These are phyloP conservation scores for Fusarium miscanthi DNA, from an alignment of 2,329 filamentous ascomycete genomes.

Conservation along the genomic window DNA sequence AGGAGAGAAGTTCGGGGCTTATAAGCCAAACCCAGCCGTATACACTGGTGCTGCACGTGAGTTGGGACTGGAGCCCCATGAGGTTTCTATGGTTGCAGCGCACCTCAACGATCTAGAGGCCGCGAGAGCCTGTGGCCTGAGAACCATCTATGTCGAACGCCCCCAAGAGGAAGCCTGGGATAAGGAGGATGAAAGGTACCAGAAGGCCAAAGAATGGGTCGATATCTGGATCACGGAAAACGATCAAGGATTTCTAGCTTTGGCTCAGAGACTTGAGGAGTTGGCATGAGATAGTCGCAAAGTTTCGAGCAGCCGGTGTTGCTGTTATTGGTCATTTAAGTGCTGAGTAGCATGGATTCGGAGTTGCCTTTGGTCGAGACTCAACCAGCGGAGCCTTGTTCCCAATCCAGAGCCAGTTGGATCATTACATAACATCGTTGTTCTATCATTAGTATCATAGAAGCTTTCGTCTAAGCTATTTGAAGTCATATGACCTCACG, in stretches of 20 bases:
- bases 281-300: conserved; percentile 2
- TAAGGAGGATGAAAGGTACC: conserved; percentile 60
- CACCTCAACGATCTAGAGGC: conserved; percentile 76
- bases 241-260: conserved; percentile 48
- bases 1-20: conserved; percentile 76
- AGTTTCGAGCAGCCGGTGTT: not conserved
- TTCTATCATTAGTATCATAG: not conserved
- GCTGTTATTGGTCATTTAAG: not conserved
- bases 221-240: conserved; percentile 53
- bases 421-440: not conserved
- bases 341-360: not conserved
- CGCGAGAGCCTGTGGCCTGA: conserved; percentile 72
- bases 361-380: not conserved
- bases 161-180: conserved; percentile 72
- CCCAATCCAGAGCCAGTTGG: not conserved
- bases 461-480: not conserved
- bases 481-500: not conserved
- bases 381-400: not conserved
- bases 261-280: conserved; percentile 46
- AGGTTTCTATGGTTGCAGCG: conserved; percentile 82
- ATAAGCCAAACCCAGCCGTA: conserved; percentile 76
- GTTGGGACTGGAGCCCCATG: conserved; percentile 65
- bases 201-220: conserved; percentile 59
- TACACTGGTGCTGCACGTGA: conserved; percentile 75
- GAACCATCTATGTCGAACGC: conserved; percentile 80